Conservation (phyloP, 129 eudicot species). For the Tanacetum coccineum region DNA sequence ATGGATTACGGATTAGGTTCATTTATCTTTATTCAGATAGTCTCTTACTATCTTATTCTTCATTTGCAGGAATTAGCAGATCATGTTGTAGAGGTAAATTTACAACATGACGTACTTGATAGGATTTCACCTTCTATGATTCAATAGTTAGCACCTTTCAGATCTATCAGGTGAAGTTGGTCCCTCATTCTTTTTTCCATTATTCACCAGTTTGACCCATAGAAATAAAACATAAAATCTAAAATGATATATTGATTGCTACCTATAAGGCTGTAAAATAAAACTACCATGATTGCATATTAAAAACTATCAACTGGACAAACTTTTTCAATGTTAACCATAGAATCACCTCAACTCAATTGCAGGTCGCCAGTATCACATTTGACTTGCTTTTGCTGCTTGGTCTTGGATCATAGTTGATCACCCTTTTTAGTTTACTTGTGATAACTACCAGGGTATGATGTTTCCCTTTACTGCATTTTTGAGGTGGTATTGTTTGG, state of each 20-base stretch:
- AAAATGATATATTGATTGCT: background rate
- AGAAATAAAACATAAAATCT: no score
- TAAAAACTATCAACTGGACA: background rate
- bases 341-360: no score
- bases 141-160: constrained; percentile 60
- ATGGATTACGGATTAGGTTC: no score
- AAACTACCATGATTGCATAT: background rate
- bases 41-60: background rate
- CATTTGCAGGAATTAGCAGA: constrained; percentile 75
- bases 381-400: no score
- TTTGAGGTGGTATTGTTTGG: no score
- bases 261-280: no score
- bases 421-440: no score
- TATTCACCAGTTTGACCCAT: background rate
- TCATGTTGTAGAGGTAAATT: constrained; percentile 73
- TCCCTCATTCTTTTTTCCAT: background rate
- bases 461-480: no score
- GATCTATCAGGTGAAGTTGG: constrained; percentile 70
- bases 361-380: no score
- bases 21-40: background rate
- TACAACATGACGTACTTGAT: constrained; percentile 83
- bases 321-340: no score
- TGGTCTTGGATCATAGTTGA: no score
- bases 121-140: constrained; percentile 90
- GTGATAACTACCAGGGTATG: no score